A percentile compares a stretch with the other conserved stretches of the same genome.
phyloP scores from a whole-genome alignment of 2,329 filamentous ascomycete genomes.

The Colletotrichum noveboracense region DNA sequence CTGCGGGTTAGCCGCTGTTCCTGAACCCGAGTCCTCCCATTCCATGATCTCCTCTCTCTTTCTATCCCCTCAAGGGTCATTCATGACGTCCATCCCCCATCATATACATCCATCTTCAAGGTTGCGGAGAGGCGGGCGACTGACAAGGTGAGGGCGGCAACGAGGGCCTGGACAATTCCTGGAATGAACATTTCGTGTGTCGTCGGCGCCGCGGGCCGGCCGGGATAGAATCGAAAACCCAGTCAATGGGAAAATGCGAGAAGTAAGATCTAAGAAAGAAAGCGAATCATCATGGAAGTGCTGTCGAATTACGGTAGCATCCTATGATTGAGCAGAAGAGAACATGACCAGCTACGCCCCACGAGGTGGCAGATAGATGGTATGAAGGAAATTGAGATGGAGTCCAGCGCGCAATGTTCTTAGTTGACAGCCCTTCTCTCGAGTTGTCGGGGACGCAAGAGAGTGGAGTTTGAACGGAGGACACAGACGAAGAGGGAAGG shows the following conservation, averaged over 20 bases:
- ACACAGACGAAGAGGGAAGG: constrained; percentile 2
- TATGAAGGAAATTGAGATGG: constrained; percentile 17
- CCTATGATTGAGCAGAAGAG: not conserved
- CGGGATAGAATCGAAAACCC: constrained; percentile 41
- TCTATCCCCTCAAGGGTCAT: not conserved
- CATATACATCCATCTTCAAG: not conserved
- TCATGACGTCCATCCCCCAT: not conserved
- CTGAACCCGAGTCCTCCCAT: not conserved
- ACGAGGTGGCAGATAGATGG: constrained; percentile 19
- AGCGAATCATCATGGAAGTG: constrained; percentile 18
- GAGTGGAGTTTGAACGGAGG: not conserved
- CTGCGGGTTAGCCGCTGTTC: constrained; percentile 30
- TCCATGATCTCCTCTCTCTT: not conserved
- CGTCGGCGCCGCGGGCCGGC: constrained; percentile 28
- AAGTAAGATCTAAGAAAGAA: constrained; percentile 34
- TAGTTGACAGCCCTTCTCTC: not conserved
- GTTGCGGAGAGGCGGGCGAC: constrained; percentile 28
- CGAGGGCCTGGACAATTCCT: constrained; percentile 51
- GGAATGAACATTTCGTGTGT: constrained; percentile 49
- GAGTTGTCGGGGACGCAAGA: constrained; percentile 1
- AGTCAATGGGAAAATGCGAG: constrained; percentile 49
- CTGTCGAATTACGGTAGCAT: constrained; percentile 25
- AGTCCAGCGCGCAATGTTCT: constrained; percentile 12
- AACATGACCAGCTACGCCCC: constrained; percentile 8
- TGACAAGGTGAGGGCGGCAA: constrained; percentile 62